Conservation (phyloP, 306 rosid genomes). For the Adenanthera pavonina region DNA sequence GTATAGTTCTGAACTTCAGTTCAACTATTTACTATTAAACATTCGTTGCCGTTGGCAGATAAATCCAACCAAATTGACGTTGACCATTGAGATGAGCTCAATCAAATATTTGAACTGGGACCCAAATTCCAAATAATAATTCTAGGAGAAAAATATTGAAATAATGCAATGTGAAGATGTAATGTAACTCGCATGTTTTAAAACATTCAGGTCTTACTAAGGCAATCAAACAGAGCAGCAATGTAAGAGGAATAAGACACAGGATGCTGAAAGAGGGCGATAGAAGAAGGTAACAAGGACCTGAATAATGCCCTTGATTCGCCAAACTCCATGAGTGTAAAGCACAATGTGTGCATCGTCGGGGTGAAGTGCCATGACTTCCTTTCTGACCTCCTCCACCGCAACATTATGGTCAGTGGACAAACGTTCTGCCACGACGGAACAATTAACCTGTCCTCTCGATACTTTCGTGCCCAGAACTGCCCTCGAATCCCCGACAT, state of each 20-base stretch:
- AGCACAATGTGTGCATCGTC: constrained; percentile 72
- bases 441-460: constrained; percentile 32
- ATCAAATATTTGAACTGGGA: neutral
- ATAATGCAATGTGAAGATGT: neutral
- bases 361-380: constrained; percentile 76
- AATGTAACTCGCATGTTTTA: neutral
- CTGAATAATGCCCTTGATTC: constrained; percentile 86
- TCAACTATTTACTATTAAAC: too few relatives aligned
- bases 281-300: constrained; percentile 35
- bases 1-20: too few relatives aligned
- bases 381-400: constrained; percentile 68
- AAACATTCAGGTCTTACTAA: neutral
- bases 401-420: constrained; percentile 75
- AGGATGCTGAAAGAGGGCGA: neutral
- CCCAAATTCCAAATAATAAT: neutral
- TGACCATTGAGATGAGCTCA: neutral
- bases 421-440: constrained; percentile 66
- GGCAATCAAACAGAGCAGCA: constrained; percentile 6
- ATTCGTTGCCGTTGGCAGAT: neutral
- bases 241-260: neutral
- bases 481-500: constrained; percentile 77
- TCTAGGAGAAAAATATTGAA: neutral
- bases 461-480: constrained; percentile 62
- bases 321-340: constrained; percentile 60
- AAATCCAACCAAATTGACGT: neutral